These are phyloP conservation scores for Earliella scabrosa DNA, from an alignment of 1,284 basidiomycete species.

Conservation along the genomic window DNA sequence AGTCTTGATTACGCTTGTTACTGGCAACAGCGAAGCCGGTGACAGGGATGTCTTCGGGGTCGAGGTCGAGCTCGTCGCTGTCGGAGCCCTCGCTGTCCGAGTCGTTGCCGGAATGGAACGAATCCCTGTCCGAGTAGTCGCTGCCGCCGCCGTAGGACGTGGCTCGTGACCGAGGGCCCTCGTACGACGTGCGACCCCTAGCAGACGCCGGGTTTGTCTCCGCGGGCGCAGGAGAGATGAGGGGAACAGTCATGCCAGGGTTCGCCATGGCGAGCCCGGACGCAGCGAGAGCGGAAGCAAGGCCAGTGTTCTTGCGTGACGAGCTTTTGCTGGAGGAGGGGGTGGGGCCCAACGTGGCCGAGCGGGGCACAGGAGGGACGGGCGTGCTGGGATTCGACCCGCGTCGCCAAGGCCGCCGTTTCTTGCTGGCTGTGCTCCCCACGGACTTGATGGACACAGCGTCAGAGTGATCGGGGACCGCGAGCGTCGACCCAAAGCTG, in stretches of 20 bases:
- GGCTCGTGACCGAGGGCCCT: constrained; percentile 28
- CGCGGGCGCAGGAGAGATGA: constrained; percentile 36
- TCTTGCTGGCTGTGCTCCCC: constrained; percentile 41
- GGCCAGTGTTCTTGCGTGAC: constrained; percentile 41
- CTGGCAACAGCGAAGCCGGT: constrained; percentile 97
- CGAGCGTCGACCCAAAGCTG: constrained; percentile 28
- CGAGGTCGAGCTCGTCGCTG: constrained; percentile 54
- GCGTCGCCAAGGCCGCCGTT: constrained; percentile 37
- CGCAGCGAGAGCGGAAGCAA: constrained; percentile 69
- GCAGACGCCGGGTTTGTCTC: constrained; percentile 22
- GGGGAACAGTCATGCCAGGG: constrained; percentile 50
- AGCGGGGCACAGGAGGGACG: constrained; percentile 30
- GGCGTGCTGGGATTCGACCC: constrained; percentile 19
- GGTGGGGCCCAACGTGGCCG: constrained; percentile 15
- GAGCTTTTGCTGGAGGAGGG: constrained; percentile 14
- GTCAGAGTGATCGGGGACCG: constrained; percentile 43
- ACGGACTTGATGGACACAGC: constrained; percentile 43
- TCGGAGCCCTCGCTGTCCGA: constrained; percentile 39
- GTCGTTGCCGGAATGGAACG: constrained; percentile 33
- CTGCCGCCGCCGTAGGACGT: constrained; percentile 32
- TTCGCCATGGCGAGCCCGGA: constrained; percentile 71
- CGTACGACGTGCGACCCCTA: constrained; percentile 8
- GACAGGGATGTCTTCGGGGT: constrained; percentile 76
- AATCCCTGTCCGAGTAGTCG: constrained; percentile 36
- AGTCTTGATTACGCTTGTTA: constrained; percentile 93